A percentile compares a stretch with the other conserved stretches of the same genome.
These are phyloP conservation scores for Fraxinus angustifolia DNA, from an alignment of 305 asterid species.

Conservation along the genomic window DNA sequence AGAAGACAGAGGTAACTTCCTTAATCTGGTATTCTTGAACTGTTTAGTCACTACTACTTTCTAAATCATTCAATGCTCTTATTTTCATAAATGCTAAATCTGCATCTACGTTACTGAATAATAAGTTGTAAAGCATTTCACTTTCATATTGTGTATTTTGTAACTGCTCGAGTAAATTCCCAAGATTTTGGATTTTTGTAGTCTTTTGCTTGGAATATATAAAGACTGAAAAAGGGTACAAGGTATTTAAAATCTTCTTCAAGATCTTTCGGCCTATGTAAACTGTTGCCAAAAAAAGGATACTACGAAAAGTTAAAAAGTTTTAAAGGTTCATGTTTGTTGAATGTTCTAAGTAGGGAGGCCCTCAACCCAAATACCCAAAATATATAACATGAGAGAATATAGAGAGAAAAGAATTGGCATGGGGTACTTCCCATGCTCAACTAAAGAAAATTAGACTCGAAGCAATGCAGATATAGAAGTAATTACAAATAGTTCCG, in stretches of 20 bases:
- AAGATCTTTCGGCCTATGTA: background rate
- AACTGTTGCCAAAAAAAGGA: background rate
- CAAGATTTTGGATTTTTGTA: background rate
- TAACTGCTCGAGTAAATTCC: background rate
- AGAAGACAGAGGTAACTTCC: constrained; percentile 62
- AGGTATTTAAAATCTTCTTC: background rate
- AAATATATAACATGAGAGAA: background rate
- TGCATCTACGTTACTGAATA: background rate
- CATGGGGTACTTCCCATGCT: background rate
- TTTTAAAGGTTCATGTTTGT: background rate
- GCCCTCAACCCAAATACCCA: background rate
- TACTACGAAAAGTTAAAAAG: background rate
- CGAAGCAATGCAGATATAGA: background rate
- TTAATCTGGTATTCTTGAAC: background rate
- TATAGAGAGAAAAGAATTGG: background rate
- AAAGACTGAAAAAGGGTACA: background rate
- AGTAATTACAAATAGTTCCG: background rate
- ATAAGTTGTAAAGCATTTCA: background rate
- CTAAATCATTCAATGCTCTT: constrained; percentile 8
- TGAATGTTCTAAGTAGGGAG: background rate
- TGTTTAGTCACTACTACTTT: constrained; percentile 3
- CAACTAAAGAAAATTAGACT: background rate
- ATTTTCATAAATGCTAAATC: background rate
- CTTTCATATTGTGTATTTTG: background rate
- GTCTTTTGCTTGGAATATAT: background rate